phyloP scores from a whole-genome alignment of 2,329 filamentous ascomycete species.

The Botryosphaeria dothidea region DNA sequence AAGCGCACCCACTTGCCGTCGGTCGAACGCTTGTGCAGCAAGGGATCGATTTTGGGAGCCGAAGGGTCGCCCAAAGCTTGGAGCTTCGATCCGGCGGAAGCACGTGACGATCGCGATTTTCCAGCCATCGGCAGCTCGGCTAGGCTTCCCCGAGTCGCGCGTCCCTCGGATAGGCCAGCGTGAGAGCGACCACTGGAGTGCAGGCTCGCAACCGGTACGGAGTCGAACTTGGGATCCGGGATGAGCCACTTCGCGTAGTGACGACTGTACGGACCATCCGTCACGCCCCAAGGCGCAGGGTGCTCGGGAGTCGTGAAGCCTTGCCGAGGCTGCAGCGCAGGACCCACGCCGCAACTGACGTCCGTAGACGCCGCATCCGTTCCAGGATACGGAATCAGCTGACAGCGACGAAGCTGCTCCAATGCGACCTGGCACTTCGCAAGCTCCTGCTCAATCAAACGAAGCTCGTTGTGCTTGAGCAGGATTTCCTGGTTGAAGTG shows the following conservation, averaged over 20 bases:
- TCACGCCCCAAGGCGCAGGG: conserved; percentile 86
- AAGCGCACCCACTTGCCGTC: conserved; percentile 88
- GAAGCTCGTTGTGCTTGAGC: conserved; percentile 90
- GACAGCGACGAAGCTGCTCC: conserved; percentile 89
- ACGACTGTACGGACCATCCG: conserved; percentile 87
- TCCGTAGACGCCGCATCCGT: conserved; percentile 66
- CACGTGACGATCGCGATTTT: conserved; percentile 60
- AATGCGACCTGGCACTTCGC: conserved; percentile 92
- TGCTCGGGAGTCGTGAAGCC: conserved; percentile 70
- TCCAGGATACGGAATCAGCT: conserved; percentile 86
- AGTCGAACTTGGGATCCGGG: conserved; percentile 81
- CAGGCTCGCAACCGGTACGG: conserved; percentile 40
- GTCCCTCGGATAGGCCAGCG: conserved; percentile 60
- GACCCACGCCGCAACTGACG: conserved; percentile 73
- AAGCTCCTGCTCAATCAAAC: conserved; percentile 92
- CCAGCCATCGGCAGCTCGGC: conserved; percentile 52
- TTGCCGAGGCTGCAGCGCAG: conserved; percentile 62
- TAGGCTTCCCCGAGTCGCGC: conserved; percentile 76
- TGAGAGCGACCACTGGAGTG: conserved; percentile 37
- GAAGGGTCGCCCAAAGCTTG: conserved; percentile 44
- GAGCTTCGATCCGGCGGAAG: conserved; percentile 50
- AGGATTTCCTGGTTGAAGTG: conserved; percentile 91
- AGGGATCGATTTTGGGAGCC: conserved; percentile 69
- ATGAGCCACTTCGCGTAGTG: conserved; percentile 97
- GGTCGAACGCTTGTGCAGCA: conserved; percentile 76